Conservation (phyloP, 768 basidiomycete species). For the Boletus bicolor region DNA sequence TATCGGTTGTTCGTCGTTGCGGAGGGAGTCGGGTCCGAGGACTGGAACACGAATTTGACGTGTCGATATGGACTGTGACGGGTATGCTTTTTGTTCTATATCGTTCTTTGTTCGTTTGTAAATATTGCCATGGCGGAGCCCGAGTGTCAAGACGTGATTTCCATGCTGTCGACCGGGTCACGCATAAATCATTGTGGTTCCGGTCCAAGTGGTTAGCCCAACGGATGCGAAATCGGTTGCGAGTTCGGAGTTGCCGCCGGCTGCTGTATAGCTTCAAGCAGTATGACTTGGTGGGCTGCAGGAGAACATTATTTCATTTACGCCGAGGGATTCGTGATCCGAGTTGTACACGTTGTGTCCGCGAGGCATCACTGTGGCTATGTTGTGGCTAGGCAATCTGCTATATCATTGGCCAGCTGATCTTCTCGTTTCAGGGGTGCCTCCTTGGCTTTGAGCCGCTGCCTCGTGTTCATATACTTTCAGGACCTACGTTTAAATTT, state of each 20-base stretch:
- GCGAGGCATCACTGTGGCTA: slow-evolving; percentile 27
- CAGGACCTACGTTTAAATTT: not conserved
- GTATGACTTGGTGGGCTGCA: not conserved
- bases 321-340: not conserved
- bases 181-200: not conserved
- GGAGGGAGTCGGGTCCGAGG: slow-evolving; percentile 48
- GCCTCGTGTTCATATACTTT: slow-evolving; percentile 7
- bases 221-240: not conserved
- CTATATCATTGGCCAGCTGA: not conserved
- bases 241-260: not conserved
- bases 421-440: not conserved
- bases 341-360: slow-evolving; percentile 17
- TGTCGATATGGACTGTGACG: slow-evolving; percentile 14
- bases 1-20: slow-evolving; percentile 42
- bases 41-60: slow-evolving; percentile 39
- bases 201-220: not conserved
- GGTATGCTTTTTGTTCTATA: too few species aligned
- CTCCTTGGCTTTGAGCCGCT: not conserved
- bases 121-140: not conserved
- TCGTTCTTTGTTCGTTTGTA: not conserved
- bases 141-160: too few species aligned
- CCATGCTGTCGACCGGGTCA: not conserved
- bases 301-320: not conserved
- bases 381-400: not conserved
- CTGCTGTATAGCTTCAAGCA: not conserved